These are phyloP conservation scores for Excoecaria cochinchinensis DNA, from an alignment of 345 rosid genomes.

Conservation along the genomic window DNA sequence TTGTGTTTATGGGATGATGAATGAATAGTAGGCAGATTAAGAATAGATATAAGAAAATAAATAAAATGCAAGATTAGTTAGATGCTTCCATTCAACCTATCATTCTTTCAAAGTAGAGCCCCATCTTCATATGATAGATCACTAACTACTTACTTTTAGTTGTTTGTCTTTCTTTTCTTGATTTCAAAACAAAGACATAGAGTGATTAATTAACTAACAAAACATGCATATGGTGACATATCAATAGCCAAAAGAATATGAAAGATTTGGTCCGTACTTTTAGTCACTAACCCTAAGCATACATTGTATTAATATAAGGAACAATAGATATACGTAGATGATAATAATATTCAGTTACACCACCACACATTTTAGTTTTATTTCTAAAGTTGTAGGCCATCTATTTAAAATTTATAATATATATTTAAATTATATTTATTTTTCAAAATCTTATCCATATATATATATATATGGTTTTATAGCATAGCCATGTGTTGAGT, in stretches of 20 bases:
- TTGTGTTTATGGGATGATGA: not conserved
- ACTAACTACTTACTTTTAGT: not conserved
- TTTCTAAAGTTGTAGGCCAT: conserved; percentile 7
- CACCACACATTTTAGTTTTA: too few relatives aligned
- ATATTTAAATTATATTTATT: too few relatives aligned
- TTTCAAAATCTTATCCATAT: not conserved
- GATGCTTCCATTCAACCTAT: conserved; percentile 19
- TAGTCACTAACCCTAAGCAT: too few relatives aligned
- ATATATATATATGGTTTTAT: not conserved
- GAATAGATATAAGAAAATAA: not conserved
- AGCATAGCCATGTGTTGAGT: conserved; percentile 17
- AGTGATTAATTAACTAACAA: not conserved
- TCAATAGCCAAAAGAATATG: conserved; percentile 1
- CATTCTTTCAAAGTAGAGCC: conserved; percentile 5
- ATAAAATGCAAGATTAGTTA: conserved; percentile 5
- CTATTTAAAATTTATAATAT: too few relatives aligned
- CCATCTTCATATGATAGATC: conserved; percentile 8
- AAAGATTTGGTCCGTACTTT: not conserved
- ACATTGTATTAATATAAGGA: not conserved
- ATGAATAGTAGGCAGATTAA: not conserved
- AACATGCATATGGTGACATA: conserved; percentile 8
- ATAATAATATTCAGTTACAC: too few relatives aligned
- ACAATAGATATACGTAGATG: too few relatives aligned
- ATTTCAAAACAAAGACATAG: not conserved
- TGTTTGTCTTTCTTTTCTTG: not conserved